Conservation (phyloP, 2,329 filamentous ascomycete genomes). For the Trichophyton schoenleinii region DNA sequence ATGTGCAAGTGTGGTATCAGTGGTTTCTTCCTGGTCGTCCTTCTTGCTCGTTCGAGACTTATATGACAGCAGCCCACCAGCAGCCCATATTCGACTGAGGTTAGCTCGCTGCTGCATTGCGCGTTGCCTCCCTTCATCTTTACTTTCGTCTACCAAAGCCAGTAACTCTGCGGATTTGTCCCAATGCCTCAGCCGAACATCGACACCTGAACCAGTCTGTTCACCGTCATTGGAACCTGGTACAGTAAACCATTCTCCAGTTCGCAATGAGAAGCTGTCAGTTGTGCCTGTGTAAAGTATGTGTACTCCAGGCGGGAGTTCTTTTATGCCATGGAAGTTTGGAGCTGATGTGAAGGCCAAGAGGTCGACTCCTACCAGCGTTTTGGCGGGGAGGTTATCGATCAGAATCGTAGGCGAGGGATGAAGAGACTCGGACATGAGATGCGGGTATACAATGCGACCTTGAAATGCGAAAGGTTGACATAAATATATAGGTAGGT, state of each 20-base stretch:
- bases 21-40: constrained; percentile 16
- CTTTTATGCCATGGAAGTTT: constrained; percentile 49
- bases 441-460: background rate
- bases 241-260: constrained; percentile 50
- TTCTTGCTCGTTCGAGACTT: constrained; percentile 21
- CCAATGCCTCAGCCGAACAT: constrained; percentile 47
- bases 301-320: constrained; percentile 46
- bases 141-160: constrained; percentile 20
- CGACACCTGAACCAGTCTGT: constrained; percentile 18
- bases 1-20: constrained; percentile 13
- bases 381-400: constrained; percentile 34
- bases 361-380: constrained; percentile 40
- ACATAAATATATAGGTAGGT: background rate
- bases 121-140: constrained; percentile 34
- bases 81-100: constrained; percentile 44
- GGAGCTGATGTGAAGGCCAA: constrained; percentile 51
- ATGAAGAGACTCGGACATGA: constrained; percentile 16
- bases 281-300: constrained; percentile 50
- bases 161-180: constrained; percentile 27
- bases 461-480: background rate
- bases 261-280: constrained; percentile 46
- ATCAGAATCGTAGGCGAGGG: constrained; percentile 34
- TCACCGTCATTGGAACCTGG: constrained; percentile 10
- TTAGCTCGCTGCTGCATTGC: constrained; percentile 43
- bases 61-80: constrained; percentile 34